phyloP scores from a whole-genome alignment of 768 basidiomycete genomes.

The Trametes cinnabarina region DNA sequence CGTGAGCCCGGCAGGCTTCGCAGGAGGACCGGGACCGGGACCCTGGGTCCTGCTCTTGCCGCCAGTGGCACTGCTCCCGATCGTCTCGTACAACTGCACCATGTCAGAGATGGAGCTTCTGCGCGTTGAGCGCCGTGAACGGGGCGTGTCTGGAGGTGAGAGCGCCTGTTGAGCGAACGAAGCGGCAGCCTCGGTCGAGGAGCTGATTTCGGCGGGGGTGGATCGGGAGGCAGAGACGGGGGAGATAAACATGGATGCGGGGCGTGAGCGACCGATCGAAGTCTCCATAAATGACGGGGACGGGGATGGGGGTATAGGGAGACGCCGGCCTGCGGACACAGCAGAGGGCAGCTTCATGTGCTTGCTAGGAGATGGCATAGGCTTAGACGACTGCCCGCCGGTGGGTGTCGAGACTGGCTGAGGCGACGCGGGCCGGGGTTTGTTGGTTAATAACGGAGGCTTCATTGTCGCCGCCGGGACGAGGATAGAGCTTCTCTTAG shows the following conservation, averaged over 20 bases:
- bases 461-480: constrained; percentile 24
- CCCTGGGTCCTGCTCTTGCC: not conserved
- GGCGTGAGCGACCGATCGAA: constrained; percentile 53
- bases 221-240: constrained; percentile 43
- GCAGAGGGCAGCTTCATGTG: constrained; percentile 33
- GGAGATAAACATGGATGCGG: constrained; percentile 80
- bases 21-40: constrained; percentile 14
- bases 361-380: constrained; percentile 23
- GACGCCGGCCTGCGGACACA: not conserved
- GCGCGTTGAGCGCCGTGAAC: constrained; percentile 42
- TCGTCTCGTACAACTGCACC: constrained; percentile 79
- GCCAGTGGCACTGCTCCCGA: constrained; percentile 33
- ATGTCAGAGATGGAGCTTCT: constrained; percentile 84
- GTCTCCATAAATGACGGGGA: constrained; percentile 24
- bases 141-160: constrained; percentile 48
- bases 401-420: constrained; percentile 11
- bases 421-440: constrained; percentile 18
- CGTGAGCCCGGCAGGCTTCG: constrained; percentile 33
- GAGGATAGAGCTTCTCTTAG: constrained; percentile 25
- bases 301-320: constrained; percentile 24
- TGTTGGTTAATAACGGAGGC: constrained; percentile 13
- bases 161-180: constrained; percentile 19
- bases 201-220: constrained; percentile 41
- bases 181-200: constrained; percentile 34
- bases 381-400: not conserved